These are phyloP conservation scores for Coccomyxa sp. DNA, from an alignment of 139 green algal genomes.

Conservation along the genomic window DNA sequence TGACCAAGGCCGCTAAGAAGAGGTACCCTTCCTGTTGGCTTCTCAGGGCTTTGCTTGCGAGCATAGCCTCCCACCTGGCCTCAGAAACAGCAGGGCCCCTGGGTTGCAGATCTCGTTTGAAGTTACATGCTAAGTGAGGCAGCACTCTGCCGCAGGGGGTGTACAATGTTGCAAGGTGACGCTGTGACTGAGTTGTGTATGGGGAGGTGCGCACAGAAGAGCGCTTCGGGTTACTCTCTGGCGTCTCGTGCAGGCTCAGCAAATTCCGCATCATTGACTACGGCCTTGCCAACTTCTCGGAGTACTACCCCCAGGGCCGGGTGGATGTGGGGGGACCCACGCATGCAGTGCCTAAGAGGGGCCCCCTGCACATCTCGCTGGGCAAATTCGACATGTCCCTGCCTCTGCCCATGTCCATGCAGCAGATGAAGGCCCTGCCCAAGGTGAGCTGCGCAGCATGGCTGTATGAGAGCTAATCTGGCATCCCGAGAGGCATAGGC, in stretches of 20 bases:
- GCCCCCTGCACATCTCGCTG: background rate
- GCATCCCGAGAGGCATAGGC: background rate
- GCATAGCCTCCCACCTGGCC: too few relatives aligned
- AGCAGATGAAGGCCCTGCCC: slow-evolving; percentile 5
- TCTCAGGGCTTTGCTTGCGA: too few relatives aligned
- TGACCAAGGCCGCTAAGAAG: too few relatives aligned
- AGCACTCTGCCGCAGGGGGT: too few relatives aligned
- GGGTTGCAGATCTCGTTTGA: too few relatives aligned
- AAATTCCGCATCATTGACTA: slow-evolving; percentile 24
- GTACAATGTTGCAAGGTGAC: too few relatives aligned
- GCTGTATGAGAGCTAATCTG: background rate
- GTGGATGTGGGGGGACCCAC: background rate
- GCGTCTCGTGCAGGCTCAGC: background rate
- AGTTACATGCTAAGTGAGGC: too few relatives aligned
- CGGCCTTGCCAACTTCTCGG: slow-evolving; percentile 18
- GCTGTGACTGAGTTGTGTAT: too few relatives aligned
- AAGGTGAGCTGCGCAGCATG: background rate
- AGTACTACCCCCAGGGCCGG: background rate
- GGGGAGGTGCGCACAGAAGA: too few relatives aligned
- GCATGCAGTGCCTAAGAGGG: background rate
- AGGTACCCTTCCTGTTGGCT: background rate
- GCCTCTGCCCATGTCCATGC: background rate
- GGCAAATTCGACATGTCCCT: background rate
- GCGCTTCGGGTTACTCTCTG: too few relatives aligned
- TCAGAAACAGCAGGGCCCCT: too few relatives aligned